Evolutionary conservation across 2,329 filamentous ascomycete species (phyloP), one percentile per base, ranked within the genome.

Genomic region (Aspergillus brunneoviolaceus): DNA sequence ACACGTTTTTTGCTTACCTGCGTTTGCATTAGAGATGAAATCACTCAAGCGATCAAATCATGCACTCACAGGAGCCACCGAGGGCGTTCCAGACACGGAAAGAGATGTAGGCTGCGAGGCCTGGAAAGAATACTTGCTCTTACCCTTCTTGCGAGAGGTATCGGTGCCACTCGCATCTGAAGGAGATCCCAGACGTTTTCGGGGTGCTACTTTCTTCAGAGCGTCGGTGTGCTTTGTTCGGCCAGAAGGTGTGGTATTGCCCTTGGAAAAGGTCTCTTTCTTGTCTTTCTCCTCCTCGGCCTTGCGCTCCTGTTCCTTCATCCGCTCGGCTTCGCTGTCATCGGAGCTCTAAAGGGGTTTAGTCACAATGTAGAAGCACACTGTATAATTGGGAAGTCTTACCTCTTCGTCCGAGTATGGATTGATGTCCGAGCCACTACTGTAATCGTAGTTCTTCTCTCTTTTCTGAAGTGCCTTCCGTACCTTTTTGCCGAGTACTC

Each of bases 121-220:
- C 51, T 74, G 74, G n/a, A 71, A 64, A 4, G 69, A 64, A 63
- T 86, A 84, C 72, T 89, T 89, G 79, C 89, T 90, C 72, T 89
- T 86, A 73, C 84, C 85, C 79, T 91, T 91, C 78, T 95, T 92
- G 65, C 89, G 89, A 25, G 88, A 86, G 0, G 91, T 94, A 74
- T 98, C 94, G 67, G 93, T 96, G 56, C 92, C 94, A 73, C 92
- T 96, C 10, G 92, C 92, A 73, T 98, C 94, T 2, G 92, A 97
- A 33, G 93, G 92, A 16, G 92, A 96, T 19, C 92, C 92, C 33
- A 91, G 85, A 31, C 94, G 88, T 79, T 97, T 97, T 55, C 94
- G 84, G 33, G 82, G 83, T 70, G 86, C 86, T 5, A 77, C 70
- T 64, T 82, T 83, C 69, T 84, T 85, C 57, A 80, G 68, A 16